Conservation (phyloP, 2,329 filamentous ascomycete species). For the Colletotrichum sp. region DNA sequence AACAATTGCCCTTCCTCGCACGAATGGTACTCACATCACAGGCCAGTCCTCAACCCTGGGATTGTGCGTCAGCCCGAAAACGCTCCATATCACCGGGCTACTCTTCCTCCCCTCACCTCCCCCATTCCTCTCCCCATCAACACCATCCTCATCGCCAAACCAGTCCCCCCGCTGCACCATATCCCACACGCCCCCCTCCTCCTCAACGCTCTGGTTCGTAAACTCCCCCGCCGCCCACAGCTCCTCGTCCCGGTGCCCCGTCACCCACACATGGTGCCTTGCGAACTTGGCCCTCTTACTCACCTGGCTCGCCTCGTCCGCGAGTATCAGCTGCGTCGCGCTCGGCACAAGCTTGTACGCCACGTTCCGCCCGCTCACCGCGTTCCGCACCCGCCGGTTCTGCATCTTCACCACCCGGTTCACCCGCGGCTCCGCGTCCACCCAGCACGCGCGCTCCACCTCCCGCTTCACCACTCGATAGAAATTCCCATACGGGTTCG, state of each 20-base stretch:
- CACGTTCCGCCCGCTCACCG: conserved; percentile 52
- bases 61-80: conserved; percentile 55
- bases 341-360: conserved; percentile 54
- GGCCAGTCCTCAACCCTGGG: conserved; percentile 56
- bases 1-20: too few relatives aligned
- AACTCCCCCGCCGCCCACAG: conserved; percentile 56
- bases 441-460: conserved; percentile 49
- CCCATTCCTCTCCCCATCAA: background rate
- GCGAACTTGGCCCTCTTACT: conserved; percentile 50
- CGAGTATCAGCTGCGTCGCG: conserved; percentile 51
- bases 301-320: conserved; percentile 47
- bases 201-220: conserved; percentile 53
- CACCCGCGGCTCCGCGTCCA: conserved; percentile 58
- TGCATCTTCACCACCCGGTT: conserved; percentile 58
- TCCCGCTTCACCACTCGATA: conserved; percentile 59
- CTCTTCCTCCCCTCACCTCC: conserved; percentile 24
- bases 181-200: conserved; percentile 47
- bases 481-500: conserved; percentile 67
- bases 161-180: conserved; percentile 53
- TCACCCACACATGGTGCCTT: conserved; percentile 54
- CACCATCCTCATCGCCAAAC: conserved; percentile 35
- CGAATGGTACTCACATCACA: conserved; percentile 48
- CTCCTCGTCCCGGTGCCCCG: conserved; percentile 53
- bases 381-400: conserved; percentile 50
- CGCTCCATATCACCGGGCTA: conserved; percentile 49